Evolutionary conservation across 2,329 filamentous ascomycete genomes (phyloP).

Genomic region (Trichophyton equinum): DNA sequence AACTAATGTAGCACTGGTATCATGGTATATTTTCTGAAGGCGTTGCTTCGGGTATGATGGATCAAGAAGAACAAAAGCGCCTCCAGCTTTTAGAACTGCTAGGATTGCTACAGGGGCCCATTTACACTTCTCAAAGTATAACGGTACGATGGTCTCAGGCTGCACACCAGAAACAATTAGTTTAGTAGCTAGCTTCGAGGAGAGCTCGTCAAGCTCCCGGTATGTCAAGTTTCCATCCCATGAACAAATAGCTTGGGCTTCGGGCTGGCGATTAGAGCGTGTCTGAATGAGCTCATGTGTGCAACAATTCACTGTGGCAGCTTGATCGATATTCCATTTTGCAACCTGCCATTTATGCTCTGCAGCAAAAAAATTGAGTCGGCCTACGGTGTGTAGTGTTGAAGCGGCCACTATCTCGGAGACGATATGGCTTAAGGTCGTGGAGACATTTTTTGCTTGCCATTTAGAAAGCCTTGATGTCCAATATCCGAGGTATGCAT

Average conservation of each 20-base stretch:
- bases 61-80: conserved; percentile 11
- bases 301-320: not conserved
- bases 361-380: not conserved
- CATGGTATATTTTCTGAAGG: conserved; percentile 9
- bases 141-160: conserved; percentile 8
- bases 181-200: conserved; percentile 10
- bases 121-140: conserved; percentile 13
- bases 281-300: conserved; percentile 15
- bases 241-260: conserved; percentile 14
- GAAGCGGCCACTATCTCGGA: not conserved
- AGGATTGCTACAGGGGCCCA: conserved; percentile 13
- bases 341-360: not conserved
- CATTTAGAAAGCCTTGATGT: not conserved
- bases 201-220: conserved; percentile 14
- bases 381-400: not conserved
- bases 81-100: conserved; percentile 13
- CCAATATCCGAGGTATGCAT: conserved; percentile 2
- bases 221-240: conserved; percentile 16
- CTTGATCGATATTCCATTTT: not conserved
- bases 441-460: conserved; percentile 1
- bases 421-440: not conserved
- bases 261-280: conserved; percentile 10
- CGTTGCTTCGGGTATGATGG: conserved; percentile 8
- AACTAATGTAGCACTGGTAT: conserved; percentile 6
- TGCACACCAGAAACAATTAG: conserved; percentile 6